Percentiles rank a stretch among this genome's conserved stretches.
phyloP scores from a whole-genome alignment of 2,329 filamentous ascomycete species.

The Penicillium sp. region DNA sequence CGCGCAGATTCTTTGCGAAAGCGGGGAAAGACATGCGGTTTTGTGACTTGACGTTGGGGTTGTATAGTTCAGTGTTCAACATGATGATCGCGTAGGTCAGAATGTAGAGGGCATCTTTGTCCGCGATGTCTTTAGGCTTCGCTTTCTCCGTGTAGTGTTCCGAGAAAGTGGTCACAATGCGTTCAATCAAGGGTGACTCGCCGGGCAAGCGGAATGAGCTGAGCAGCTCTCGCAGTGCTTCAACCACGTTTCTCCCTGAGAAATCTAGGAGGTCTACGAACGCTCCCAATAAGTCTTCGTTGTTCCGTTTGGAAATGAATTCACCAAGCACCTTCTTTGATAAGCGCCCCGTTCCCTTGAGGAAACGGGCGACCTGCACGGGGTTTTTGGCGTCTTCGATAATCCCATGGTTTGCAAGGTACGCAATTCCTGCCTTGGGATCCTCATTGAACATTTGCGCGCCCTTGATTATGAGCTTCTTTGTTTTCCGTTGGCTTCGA shows the following conservation, averaged over 20 bases:
- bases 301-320: constrained; percentile 87
- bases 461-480: constrained; percentile 87
- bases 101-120: constrained; percentile 87
- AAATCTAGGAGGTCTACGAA: constrained; percentile 93
- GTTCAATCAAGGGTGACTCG: constrained; percentile 89
- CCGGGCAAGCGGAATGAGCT: constrained; percentile 93
- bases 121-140: constrained; percentile 74
- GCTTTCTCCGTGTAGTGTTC: constrained; percentile 79
- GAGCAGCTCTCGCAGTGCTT: constrained; percentile 84
- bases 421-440: constrained; percentile 86
- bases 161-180: constrained; percentile 85
- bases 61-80: constrained; percentile 96
- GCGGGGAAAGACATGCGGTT: constrained; percentile 84
- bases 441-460: constrained; percentile 93
- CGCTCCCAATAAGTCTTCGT: constrained; percentile 80
- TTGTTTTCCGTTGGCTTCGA: constrained; percentile 74
- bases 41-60: constrained; percentile 76
- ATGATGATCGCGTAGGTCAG: constrained; percentile 96
- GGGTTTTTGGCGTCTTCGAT: constrained; percentile 78
- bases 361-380: constrained; percentile 79
- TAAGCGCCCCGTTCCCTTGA: constrained; percentile 84
- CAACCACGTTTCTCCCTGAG: constrained; percentile 81
- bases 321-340: constrained; percentile 93
- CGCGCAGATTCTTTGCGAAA: constrained; percentile 87
- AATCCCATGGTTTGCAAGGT: constrained; percentile 82